Conservation (phyloP, 768 basidiomycete genomes). For the Jaapia argillacea region DNA sequence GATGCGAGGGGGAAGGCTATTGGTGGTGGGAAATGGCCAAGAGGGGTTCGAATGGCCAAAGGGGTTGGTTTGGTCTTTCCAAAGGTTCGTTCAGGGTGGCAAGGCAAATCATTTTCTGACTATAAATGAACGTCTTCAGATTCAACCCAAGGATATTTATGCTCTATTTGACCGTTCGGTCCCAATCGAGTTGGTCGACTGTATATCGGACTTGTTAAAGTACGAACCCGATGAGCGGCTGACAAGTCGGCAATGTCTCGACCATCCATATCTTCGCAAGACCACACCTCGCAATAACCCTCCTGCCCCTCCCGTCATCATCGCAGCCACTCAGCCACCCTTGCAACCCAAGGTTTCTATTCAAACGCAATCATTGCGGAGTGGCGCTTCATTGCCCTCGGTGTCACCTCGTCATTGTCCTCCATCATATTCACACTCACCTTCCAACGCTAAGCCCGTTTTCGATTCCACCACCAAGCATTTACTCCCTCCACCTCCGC, state of each 20-base stretch:
- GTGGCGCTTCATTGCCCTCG: conserved; percentile 16
- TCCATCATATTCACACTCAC: conserved; percentile 40
- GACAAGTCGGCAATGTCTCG: conserved; percentile 78
- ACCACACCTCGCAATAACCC: conserved; percentile 59
- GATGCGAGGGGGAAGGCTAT: conserved; percentile 58
- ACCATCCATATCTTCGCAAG: conserved; percentile 84
- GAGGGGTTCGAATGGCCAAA: conserved; percentile 81
- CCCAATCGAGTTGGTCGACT: conserved; percentile 77
- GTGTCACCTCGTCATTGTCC: conserved; percentile 33
- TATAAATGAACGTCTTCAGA: conserved; percentile 28
- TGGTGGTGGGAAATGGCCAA: conserved; percentile 85
- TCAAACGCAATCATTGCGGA: background rate
- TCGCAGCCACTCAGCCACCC: conserved; percentile 1
- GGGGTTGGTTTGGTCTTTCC: conserved; percentile 81
- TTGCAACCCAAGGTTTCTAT: conserved; percentile 1
- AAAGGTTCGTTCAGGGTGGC: conserved; percentile 52
- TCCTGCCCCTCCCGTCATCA: conserved; percentile 19
- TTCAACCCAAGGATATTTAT: conserved; percentile 54
- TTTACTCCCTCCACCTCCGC: conserved; percentile 23
- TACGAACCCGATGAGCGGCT: conserved; percentile 87
- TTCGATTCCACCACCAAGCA: conserved; percentile 24
- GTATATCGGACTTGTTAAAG: conserved; percentile 83
- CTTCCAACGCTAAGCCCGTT: conserved; percentile 22
- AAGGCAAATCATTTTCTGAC: no score
- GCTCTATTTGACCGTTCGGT: conserved; percentile 71